phyloP scores from a whole-genome alignment of 495 filamentous ascomycete species.

The Xylaria sp. region DNA sequence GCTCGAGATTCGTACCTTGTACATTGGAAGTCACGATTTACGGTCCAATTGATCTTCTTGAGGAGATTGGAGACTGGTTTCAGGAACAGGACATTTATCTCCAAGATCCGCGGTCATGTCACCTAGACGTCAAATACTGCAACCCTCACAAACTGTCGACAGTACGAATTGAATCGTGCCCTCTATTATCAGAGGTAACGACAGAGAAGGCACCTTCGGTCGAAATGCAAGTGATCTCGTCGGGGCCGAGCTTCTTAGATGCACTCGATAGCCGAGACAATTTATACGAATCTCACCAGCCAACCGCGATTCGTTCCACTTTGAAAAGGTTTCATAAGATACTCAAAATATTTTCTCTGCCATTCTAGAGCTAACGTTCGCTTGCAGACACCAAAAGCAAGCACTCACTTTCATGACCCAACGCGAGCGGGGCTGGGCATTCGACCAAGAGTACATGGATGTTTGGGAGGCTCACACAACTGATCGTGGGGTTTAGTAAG shows the following conservation, averaged over 20 bases:
- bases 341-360: too few species aligned
- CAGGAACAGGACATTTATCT: neutral
- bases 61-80: constrained; percentile 5
- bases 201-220: neutral
- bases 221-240: neutral
- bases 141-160: neutral
- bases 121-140: neutral
- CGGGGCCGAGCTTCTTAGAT: neutral
- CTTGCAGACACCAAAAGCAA: constrained; percentile 1
- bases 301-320: neutral
- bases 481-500: neutral
- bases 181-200: neutral
- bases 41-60: neutral
- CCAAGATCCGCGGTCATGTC: neutral
- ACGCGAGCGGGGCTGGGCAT: neutral
- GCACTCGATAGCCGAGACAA: neutral
- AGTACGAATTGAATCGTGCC: neutral
- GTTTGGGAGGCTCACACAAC: neutral
- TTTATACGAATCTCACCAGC: neutral
- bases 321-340: neutral
- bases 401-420: neutral
- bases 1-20: neutral
- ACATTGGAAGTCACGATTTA: neutral
- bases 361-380: neutral
- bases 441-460: neutral